Conservation (phyloP, 2,329 filamentous ascomycete species). For the Colletotrichum sp. region DNA sequence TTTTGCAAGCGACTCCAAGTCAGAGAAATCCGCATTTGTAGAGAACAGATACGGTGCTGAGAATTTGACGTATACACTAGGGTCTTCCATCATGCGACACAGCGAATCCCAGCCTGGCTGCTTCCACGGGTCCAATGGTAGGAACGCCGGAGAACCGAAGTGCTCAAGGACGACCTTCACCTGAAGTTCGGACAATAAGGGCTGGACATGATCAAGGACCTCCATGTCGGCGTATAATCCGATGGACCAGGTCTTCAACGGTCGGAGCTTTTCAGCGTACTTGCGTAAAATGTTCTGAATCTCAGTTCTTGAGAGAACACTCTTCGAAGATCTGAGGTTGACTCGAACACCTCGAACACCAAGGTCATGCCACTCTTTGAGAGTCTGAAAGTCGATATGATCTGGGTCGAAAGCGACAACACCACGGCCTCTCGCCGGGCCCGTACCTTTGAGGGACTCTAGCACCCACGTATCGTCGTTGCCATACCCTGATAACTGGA, state of each 20-base stretch:
- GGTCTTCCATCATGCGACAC: background rate
- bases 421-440: background rate
- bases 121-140: background rate
- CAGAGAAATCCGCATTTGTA: fast-evolving
- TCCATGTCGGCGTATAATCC: background rate
- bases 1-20: background rate
- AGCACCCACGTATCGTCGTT: background rate
- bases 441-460: background rate
- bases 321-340: background rate
- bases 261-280: background rate
- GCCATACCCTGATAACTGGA: background rate
- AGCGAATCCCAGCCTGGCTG: background rate
- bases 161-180: background rate
- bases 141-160: background rate
- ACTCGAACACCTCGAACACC: background rate
- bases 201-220: background rate
- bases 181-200: background rate
- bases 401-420: background rate
- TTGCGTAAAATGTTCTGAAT: background rate
- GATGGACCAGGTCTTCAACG: background rate
- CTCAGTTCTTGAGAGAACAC: background rate
- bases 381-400: background rate
- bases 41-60: background rate
- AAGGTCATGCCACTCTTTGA: background rate
- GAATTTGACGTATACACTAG: background rate